phyloP scores from a whole-genome alignment of 2,329 filamentous ascomycete species.

The Aspergillus costaricaensis region DNA sequence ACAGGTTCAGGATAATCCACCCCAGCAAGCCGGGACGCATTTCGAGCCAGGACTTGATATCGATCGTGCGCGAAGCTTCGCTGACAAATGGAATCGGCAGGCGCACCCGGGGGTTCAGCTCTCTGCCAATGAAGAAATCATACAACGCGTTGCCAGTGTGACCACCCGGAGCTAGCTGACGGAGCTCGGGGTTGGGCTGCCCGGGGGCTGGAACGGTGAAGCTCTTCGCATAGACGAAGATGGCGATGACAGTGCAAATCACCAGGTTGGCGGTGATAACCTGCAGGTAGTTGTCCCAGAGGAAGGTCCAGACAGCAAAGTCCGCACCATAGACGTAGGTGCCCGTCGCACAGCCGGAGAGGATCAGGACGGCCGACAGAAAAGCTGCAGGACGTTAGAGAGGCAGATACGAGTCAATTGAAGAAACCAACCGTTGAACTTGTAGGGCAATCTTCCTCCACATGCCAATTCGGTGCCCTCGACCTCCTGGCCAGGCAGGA shows the following conservation, averaged over 20 bases:
- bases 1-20: slow-evolving; percentile 82
- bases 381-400: slow-evolving; percentile 59
- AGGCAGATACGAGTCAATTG: slow-evolving; percentile 2
- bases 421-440: slow-evolving; percentile 66
- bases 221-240: slow-evolving; percentile 78
- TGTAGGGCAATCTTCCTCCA: slow-evolving; percentile 77
- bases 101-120: slow-evolving; percentile 82
- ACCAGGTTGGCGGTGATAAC: slow-evolving; percentile 81
- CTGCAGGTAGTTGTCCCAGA: slow-evolving; percentile 86
- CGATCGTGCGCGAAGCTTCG: slow-evolving; percentile 61
- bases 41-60: slow-evolving; percentile 89
- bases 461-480: slow-evolving; percentile 70
- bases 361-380: slow-evolving; percentile 70
- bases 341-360: slow-evolving; percentile 71
- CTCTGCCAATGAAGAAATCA: slow-evolving; percentile 95
- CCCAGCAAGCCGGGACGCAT: slow-evolving; percentile 88
- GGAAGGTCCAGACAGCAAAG: slow-evolving; percentile 88
- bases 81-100: slow-evolving; percentile 71
- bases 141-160: slow-evolving; percentile 83
- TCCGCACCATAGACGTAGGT: slow-evolving; percentile 76
- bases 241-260: slow-evolving; percentile 70
- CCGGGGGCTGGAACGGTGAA: slow-evolving; percentile 69
- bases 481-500: slow-evolving; percentile 72
- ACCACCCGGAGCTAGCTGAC: slow-evolving; percentile 80
- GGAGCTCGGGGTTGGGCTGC: slow-evolving; percentile 67